Percentiles rank a stretch among this genome's conserved stretches.
Evolutionary conservation across 352 stramenopile genomes (phyloP).

Genomic region (Elongisporangium senticosum): DNA sequence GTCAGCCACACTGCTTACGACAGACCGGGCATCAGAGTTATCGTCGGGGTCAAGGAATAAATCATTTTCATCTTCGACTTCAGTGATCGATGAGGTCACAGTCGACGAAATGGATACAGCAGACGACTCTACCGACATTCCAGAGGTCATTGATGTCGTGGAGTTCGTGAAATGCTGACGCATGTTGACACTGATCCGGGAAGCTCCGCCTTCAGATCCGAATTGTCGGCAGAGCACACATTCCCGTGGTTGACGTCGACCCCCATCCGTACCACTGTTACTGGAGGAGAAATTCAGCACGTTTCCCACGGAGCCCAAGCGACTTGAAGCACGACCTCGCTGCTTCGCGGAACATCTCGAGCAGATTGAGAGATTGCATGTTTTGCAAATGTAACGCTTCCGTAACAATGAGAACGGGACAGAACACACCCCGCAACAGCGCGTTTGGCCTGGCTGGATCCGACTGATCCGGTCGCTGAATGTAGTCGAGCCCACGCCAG

Average conservation of each 20-base stretch:
- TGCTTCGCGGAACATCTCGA: constrained; percentile 39
- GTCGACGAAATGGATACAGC: constrained; percentile 11
- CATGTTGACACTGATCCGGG: constrained; percentile 24
- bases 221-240: constrained; percentile 66
- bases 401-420: constrained; percentile 52
- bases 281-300: not conserved
- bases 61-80: not conserved
- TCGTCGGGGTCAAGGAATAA: constrained; percentile 2
- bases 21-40: constrained; percentile 8
- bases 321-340: not conserved
- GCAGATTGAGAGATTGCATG: constrained; percentile 48
- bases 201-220: constrained; percentile 17
- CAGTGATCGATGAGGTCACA: constrained; percentile 6
- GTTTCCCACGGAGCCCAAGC: not conserved
- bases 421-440: constrained; percentile 54
- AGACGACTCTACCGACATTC: not conserved
- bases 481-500: constrained; percentile 12
- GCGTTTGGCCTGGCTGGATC: constrained; percentile 13
- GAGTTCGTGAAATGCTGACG: constrained; percentile 22
- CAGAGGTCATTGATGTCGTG: constrained; percentile 4
- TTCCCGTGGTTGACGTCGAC: constrained; percentile 12
- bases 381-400: constrained; percentile 48
- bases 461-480: constrained; percentile 20
- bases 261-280: not conserved
- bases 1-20: not conserved